Percentiles rank a stretch among this genome's conserved stretches.
These are phyloP conservation scores for Zoysia matrella DNA, from an alignment of 202 grass and related monocot species.

Conservation along the genomic window DNA sequence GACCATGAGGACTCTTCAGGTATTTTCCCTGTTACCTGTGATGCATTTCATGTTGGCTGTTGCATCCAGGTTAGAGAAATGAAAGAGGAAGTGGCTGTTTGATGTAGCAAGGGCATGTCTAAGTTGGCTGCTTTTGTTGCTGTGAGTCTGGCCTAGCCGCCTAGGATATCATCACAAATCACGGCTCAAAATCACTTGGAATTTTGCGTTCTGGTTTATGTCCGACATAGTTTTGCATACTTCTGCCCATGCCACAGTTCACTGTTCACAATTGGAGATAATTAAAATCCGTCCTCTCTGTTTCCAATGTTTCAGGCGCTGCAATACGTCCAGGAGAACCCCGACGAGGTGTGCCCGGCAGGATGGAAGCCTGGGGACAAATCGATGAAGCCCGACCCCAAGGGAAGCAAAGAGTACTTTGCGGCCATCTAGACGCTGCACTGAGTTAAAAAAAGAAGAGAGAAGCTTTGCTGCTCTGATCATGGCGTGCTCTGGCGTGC, in stretches of 20 bases:
- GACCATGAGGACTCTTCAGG: slow-evolving; percentile 83
- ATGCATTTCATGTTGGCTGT: not conserved
- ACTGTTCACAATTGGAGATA: not conserved
- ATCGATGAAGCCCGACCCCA: slow-evolving; percentile 93
- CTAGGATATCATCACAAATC: too few species aligned
- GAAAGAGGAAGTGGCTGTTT: not conserved
- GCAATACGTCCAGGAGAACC: slow-evolving; percentile 94
- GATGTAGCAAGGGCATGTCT: too few species aligned
- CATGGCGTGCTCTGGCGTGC: not conserved
- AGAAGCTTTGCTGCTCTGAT: slow-evolving; percentile 47
- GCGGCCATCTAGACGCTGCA: slow-evolving; percentile 63
- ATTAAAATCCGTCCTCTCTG: not conserved
- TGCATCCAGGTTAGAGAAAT: not conserved
- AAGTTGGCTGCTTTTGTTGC: too few species aligned
- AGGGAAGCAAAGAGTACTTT: slow-evolving; percentile 94
- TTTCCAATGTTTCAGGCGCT: slow-evolving; percentile 60
- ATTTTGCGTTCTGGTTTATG: not conserved
- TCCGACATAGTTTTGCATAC: not conserved
- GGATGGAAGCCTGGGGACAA: slow-evolving; percentile 89
- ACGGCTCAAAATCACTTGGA: too few species aligned
- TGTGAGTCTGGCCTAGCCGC: too few species aligned
- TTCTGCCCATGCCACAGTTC: not conserved
- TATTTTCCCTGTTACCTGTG: slow-evolving; percentile 29
- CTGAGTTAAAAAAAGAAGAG: too few species aligned
- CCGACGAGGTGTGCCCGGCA: slow-evolving; percentile 88